A percentile compares a stretch with the other conserved stretches of the same genome.
Evolutionary conservation across 1,284 basidiomycete species (phyloP).

Genomic region (Microbotryomycetes sp.): DNA sequence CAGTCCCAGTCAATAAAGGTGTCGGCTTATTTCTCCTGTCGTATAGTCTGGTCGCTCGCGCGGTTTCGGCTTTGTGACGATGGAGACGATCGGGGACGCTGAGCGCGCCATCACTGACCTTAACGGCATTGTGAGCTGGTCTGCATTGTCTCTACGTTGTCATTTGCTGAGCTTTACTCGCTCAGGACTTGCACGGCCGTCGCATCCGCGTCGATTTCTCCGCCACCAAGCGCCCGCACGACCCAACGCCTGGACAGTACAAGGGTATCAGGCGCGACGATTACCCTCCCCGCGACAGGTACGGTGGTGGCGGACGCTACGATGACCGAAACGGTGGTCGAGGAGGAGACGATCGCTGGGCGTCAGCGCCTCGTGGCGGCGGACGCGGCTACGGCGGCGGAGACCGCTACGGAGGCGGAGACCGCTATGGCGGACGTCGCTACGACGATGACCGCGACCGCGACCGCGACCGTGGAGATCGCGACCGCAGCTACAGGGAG

Average conservation of each 20-base stretch:
- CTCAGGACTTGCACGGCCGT: slow-evolving; percentile 83
- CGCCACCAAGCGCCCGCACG: slow-evolving; percentile 84
- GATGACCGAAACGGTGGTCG: slow-evolving; percentile 5
- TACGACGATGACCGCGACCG: slow-evolving; percentile 12
- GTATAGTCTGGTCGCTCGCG: slow-evolving; percentile 84
- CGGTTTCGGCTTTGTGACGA: slow-evolving; percentile 95
- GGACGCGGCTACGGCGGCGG: slow-evolving; percentile 40
- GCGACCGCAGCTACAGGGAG: neutral
- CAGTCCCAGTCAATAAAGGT: neutral
- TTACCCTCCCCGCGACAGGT: slow-evolving; percentile 10
- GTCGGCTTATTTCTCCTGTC: no score
- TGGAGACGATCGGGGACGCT: slow-evolving; percentile 81
- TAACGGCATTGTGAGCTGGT: slow-evolving; percentile 74
- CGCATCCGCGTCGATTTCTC: slow-evolving; percentile 95
- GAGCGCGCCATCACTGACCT: slow-evolving; percentile 77
- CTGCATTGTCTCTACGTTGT: neutral
- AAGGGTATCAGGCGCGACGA: slow-evolving; percentile 76
- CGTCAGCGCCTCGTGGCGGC: slow-evolving; percentile 36
- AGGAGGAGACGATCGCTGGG: slow-evolving; percentile 51
- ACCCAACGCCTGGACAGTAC: slow-evolving; percentile 95
- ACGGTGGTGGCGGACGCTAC: slow-evolving; percentile 2
- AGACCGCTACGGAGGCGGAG: slow-evolving; percentile 46
- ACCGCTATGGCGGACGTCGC: slow-evolving; percentile 41
- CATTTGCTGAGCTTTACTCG: neutral
- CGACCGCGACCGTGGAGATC: neutral